Conservation (phyloP, 169 alveolate genomes). For the Eimeria necatrix region DNA sequence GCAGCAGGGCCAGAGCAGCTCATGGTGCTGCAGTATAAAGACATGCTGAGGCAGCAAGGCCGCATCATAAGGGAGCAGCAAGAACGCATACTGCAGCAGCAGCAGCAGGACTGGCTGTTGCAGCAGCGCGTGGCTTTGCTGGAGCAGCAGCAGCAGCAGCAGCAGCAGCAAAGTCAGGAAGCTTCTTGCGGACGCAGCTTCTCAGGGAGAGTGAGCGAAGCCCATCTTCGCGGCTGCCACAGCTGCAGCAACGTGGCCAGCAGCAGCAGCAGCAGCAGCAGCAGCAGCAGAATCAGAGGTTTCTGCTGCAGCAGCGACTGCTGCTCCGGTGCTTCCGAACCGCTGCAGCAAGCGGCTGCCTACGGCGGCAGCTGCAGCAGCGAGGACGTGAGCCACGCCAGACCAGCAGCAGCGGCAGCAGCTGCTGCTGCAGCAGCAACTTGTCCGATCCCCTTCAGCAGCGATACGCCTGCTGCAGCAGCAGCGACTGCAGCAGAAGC, state of each 20-base stretch:
- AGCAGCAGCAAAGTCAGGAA: conserved; percentile 14
- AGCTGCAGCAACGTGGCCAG: neutral
- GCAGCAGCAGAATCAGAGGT: conserved; percentile 14
- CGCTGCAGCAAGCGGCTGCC: conserved; percentile 2
- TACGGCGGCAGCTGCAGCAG: neutral
- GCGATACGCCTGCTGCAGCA: neutral
- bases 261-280: conserved; percentile 34
- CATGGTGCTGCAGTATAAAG: conserved; percentile 26
- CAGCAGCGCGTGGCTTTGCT: conserved; percentile 51
- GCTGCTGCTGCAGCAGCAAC: conserved; percentile 2
- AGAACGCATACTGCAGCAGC: conserved; percentile 18
- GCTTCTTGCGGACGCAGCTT: neutral
- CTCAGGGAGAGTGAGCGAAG: neutral
- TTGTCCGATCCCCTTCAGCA: neutral
- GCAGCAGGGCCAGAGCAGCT: conserved; percentile 45
- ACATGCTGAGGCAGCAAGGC: conserved; percentile 17
- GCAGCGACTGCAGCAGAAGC: neutral
- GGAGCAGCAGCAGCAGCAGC: conserved; percentile 64
- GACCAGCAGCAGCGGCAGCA: conserved; percentile 32
- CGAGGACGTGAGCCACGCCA: neutral
- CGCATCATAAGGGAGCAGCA: conserved; percentile 29
- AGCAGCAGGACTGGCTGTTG: conserved; percentile 44
- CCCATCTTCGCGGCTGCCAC: neutral
- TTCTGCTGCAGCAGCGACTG: neutral
- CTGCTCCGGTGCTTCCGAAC: neutral